These are phyloP conservation scores for Collybia sp. DNA, from an alignment of 768 basidiomycete species.

Conservation along the genomic window DNA sequence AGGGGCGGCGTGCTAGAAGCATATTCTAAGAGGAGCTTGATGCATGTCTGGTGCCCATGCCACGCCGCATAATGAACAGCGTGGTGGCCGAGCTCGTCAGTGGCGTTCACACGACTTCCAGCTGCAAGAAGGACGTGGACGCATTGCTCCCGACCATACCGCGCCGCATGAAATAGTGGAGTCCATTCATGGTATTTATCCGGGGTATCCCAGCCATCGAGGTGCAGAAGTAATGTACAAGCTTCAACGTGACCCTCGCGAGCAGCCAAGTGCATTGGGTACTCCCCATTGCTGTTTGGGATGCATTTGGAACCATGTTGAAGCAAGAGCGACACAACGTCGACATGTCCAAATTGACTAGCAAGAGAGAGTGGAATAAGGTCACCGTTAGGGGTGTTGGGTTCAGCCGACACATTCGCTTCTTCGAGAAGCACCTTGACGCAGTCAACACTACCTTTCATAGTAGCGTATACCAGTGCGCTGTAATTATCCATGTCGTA, in stretches of 20 bases:
- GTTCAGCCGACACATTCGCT: conserved; percentile 61
- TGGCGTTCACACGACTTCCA: conserved; percentile 67
- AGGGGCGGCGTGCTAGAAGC: conserved; percentile 24
- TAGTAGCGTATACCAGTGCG: conserved; percentile 90
- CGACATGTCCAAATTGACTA: conserved; percentile 82
- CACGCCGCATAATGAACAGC: conserved; percentile 95
- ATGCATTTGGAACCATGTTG: conserved; percentile 71
- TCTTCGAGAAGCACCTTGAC: conserved; percentile 78
- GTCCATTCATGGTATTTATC: conserved; percentile 99
- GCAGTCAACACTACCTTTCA: conserved; percentile 78
- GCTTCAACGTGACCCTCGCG: conserved; percentile 87
- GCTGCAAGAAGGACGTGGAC: conserved; percentile 76
- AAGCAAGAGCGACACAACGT: conserved; percentile 76
- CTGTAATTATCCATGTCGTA: conserved; percentile 93
- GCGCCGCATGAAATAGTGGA: conserved; percentile 91
- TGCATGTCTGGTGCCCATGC: conserved; percentile 80
- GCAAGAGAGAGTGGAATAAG: conserved; percentile 87
- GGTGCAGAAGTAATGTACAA: conserved; percentile 68
- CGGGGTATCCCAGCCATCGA: conserved; percentile 77
- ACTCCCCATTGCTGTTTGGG: conserved; percentile 94
- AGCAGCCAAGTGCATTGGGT: conserved; percentile 93
- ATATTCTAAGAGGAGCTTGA: conserved; percentile 53
- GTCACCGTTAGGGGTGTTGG: conserved; percentile 55
- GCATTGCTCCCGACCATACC: conserved; percentile 75
- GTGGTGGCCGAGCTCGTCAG: conserved; percentile 81